Evolutionary conservation across 2,329 filamentous ascomycete genomes (phyloP).

Genomic region (Ophiocordyceps sinensis): DNA sequence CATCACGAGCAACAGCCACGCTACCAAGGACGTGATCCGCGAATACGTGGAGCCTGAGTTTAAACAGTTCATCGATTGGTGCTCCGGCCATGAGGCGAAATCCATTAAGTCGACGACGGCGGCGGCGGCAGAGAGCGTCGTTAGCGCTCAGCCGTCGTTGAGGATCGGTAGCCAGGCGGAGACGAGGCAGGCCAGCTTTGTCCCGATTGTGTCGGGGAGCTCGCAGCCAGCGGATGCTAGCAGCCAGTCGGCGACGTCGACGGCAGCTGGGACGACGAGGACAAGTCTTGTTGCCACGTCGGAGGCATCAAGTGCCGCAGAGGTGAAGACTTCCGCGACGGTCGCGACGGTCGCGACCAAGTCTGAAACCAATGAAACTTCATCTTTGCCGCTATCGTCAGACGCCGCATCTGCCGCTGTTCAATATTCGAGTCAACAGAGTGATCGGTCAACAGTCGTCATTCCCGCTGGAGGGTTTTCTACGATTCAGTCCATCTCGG

Average conservation of each 20-base stretch:
- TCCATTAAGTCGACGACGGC: slow-evolving; percentile 5
- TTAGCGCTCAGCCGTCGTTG: slow-evolving; percentile 8
- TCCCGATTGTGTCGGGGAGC: slow-evolving; percentile 3
- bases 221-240: background rate
- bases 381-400: too few species aligned
- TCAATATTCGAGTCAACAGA: too few species aligned
- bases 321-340: too few species aligned
- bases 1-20: slow-evolving; percentile 13
- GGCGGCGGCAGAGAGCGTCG: slow-evolving; percentile 10
- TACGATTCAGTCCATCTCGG: too few species aligned
- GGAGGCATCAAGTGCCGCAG: too few species aligned
- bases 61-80: slow-evolving; percentile 31
- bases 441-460: too few species aligned
- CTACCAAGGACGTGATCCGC: slow-evolving; percentile 12
- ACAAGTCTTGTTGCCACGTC: too few species aligned
- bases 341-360: too few species aligned
- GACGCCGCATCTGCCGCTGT: too few species aligned
- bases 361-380: too few species aligned
- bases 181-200: slow-evolving; percentile 10
- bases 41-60: slow-evolving; percentile 24
- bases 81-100: slow-evolving; percentile 14
- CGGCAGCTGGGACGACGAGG: too few species aligned
- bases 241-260: slow-evolving; percentile 1
- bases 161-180: slow-evolving; percentile 12
- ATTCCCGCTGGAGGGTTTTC: too few species aligned